Evolutionary conservation across 176 grass and related monocot species (phyloP), one percentile per base, ranked within the genome.

Genomic region (Hyparrhenia diplandra): DNA sequence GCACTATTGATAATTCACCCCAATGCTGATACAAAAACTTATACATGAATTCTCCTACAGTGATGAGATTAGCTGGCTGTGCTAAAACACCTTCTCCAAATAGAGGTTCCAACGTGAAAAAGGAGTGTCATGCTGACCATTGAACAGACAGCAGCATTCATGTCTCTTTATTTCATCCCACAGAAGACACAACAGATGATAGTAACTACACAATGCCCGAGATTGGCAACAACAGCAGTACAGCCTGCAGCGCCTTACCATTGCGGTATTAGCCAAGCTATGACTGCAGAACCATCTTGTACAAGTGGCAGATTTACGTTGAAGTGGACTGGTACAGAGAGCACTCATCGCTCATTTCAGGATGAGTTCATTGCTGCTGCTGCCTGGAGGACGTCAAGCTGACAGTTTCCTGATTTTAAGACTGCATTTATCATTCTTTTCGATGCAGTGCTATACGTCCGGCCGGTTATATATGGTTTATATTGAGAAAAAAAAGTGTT

Each of bases 1-100:
- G n/a, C n/a, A n/a, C n/a, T 89, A 30, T 4, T 24, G 67, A 77
- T 82, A 70, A 47, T 47, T 24, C 24, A 8, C 27, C 13, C 69
- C 28, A 64, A 64, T 70, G 55, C 49, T 71, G 25, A 55, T 89
- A 61, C 54, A 58, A 58, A 58, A 58, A n/a, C n/a, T 66, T 62
- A 77, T 83, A 41, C 49, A 62, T 86, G 18, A 65, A 75, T 88
- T 90, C 16, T 66, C 62, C 60, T 74, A 78, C 91, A 91, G 91
- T 93, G 75, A 89, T 99, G 93, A 88, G 90, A 66, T 84, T 88
- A 81, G 82, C 87, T 75, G 88, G 84, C 40, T 74, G 83, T 79
- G 93, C 80, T 31, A 99, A 89, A 82, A 88, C 89, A 28, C 87
- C 92, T 35, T 99, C 92, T 57, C 92, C 92, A 41, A 88, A 84